Evolutionary conservation across 2,329 filamentous ascomycete species (phyloP).

Genomic region (Fusarium sp.): DNA sequence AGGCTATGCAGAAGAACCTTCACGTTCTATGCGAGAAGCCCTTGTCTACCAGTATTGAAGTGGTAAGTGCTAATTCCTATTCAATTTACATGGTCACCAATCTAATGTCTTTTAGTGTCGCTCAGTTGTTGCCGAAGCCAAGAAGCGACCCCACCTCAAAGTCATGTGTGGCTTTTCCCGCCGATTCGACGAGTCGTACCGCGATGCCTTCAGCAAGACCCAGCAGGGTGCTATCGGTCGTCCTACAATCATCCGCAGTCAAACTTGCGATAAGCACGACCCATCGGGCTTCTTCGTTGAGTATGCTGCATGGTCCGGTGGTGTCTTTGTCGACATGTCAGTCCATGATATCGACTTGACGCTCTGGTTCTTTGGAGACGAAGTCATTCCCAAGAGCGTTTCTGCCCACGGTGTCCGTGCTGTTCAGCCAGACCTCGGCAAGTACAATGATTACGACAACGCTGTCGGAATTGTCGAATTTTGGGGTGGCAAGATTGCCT

Average conservation of each 20-base stretch:
- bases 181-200: slow-evolving; percentile 74
- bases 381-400: slow-evolving; percentile 49
- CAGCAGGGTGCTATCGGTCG: slow-evolving; percentile 70
- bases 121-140: slow-evolving; percentile 35
- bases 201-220: slow-evolving; percentile 69
- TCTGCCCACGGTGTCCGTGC: slow-evolving; percentile 51
- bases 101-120: slow-evolving; percentile 6
- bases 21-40: slow-evolving; percentile 75
- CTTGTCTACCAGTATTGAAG: slow-evolving; percentile 64
- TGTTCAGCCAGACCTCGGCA: slow-evolving; percentile 49
- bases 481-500: slow-evolving; percentile 73
- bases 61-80: slow-evolving; percentile 3
- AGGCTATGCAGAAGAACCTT: slow-evolving; percentile 67
- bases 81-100: rapidly evolving
- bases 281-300: slow-evolving; percentile 77
- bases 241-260: slow-evolving; percentile 72
- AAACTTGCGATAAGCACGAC: slow-evolving; percentile 78
- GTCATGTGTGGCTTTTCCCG: slow-evolving; percentile 63
- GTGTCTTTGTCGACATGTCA: slow-evolving; percentile 79
- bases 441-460: slow-evolving; percentile 52
- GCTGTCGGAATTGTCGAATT: slow-evolving; percentile 74
- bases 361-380: slow-evolving; percentile 54
- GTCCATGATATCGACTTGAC: slow-evolving; percentile 73
- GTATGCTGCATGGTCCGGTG: slow-evolving; percentile 75
- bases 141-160: slow-evolving; percentile 69